Evolutionary conservation across 2,329 filamentous ascomycete genomes (phyloP), one percentile per base, ranked within the genome.

Genomic region (Drechslera avenae): DNA sequence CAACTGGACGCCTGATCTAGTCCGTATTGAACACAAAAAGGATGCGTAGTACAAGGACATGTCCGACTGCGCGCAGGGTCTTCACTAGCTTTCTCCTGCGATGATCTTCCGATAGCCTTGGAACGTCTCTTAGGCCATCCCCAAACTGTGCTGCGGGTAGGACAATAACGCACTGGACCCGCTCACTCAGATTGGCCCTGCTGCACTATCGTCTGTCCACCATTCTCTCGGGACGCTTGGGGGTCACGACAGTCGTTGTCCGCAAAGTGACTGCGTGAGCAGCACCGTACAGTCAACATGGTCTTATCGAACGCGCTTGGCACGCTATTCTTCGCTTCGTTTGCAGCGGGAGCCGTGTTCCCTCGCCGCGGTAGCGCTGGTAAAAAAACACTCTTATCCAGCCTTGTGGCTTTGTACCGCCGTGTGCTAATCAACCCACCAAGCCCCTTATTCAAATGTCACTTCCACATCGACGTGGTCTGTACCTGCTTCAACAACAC

Each of bases 391-490:
- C 43, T 31, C 46, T 31, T 33, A 23, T 46, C 42, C 42, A 52
- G 52, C 56, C 51, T 50, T 36, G 46, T 50, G 44, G 42, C 56
- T 53, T 61, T 57, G 62, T 62, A 62, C 66, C 59, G 45, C 26
- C 47, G 46, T 57, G 47, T 66, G 54, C 66, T 68, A 62, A 70
- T 55, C 32, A 59, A 64, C 59, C 59, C 60, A 54, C 58, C 51
- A 60, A 72, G 60, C 57, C 56, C 53, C 57, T 18, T 68, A 68
- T 57, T 55, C 53, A 50, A 72, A 72, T 52, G 47, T 46, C 40
- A 69, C 64, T 18, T 47, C 53, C 49, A 59, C 49, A 56, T 47
- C 54, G 16, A 50, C 49, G 35, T 34, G 44, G 34, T 46, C 48
- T 28, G 32, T 48, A 31, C 34, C 47, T 59, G 37, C 45, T 36